Evolutionary conservation across 1,284 basidiomycete species (phyloP), one percentile per base, ranked within the genome.

Genomic region (Leccinum fuscescens): DNA sequence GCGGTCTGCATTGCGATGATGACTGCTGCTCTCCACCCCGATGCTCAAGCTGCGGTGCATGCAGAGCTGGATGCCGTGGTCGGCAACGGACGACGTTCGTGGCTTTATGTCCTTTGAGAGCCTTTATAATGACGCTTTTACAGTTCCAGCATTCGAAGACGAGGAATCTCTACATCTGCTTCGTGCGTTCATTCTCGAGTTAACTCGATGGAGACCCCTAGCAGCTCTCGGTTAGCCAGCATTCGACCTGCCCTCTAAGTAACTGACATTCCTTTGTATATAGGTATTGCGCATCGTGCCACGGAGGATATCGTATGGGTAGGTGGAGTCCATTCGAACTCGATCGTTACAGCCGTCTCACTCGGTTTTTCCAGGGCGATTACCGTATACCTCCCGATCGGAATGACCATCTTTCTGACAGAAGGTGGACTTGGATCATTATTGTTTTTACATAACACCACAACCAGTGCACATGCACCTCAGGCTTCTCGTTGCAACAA

Each of bases 261-360:
- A 5, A 24, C 20, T 49, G 37, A 6, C n/a, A 44, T 27, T 27
- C 20, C 4, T 29, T 17, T 37, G 44, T 12, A 14, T 46, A 14
- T 9, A 63, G 62, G 62, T 3, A 0, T 49, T 22, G 29, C 51
- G n/a, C 64, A 66, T 31, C 55, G 63, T 14, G 20, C 65, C 15
- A 65, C 29, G 24, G 49, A 66, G 29, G 62, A 66, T 12, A 33
- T 64, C 6, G 17, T 62, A 22, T 64, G 63, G 63, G 57, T 66
- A 11, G 4, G 63, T 55, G 22, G 17, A 8, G 6, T 35, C 35
- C 12, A 17, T 8, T 20, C 17, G 4, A 29, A 44, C 8, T 22
- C 20, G 0, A 14, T 14, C 12, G 12, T 46, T 17, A n/a, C 35
- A 2, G 11, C 6, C 29, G 15, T 17, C 14, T 6, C 17, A 22